phyloP scores from a whole-genome alignment of 148 eudicot species.

The Simmondsia chinensis region DNA sequence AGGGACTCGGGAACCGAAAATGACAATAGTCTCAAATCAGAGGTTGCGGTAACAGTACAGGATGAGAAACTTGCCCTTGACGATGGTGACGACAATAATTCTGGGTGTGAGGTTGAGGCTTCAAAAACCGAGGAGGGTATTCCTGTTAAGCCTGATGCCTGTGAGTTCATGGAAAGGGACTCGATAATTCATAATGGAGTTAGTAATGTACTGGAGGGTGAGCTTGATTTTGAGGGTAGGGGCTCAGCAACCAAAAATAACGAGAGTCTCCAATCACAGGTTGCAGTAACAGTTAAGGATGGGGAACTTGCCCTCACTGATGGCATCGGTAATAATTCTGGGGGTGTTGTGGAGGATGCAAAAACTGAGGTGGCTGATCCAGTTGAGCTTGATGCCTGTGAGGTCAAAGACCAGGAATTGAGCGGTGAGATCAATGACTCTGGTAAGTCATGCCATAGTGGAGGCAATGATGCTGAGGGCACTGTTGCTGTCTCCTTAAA shows the following conservation, averaged over 20 bases:
- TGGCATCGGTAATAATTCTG: slow-evolving; percentile 1
- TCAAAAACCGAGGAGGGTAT: slow-evolving; percentile 4
- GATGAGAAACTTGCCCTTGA: slow-evolving; percentile 3
- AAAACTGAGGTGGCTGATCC: too few relatives aligned
- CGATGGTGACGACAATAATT: not conserved
- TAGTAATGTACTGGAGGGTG: too few relatives aligned
- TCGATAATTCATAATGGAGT: too few relatives aligned
- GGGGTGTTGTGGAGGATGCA: slow-evolving; percentile 16
- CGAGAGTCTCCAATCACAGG: not conserved
- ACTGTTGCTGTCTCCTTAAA: too few relatives aligned
- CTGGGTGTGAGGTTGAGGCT: slow-evolving; percentile 15
- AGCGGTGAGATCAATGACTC: too few relatives aligned
- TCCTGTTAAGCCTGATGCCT: not conserved
- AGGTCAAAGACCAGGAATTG: too few relatives aligned
- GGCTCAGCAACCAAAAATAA: not conserved
- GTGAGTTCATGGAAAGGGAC: too few relatives aligned
- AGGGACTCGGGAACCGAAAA: not conserved
- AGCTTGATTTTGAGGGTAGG: slow-evolving; percentile 1
- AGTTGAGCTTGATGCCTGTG: too few relatives aligned
- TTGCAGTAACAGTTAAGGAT: not conserved
- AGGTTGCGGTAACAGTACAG: slow-evolving; percentile 1
- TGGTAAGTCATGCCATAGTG: too few relatives aligned
- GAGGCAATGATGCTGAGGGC: too few relatives aligned
- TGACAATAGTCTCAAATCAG: slow-evolving; percentile 5
- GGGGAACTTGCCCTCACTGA: slow-evolving; percentile 5